These are phyloP conservation scores for Syzygium oleosum DNA, from an alignment of 345 rosid genomes.

Conservation along the genomic window DNA sequence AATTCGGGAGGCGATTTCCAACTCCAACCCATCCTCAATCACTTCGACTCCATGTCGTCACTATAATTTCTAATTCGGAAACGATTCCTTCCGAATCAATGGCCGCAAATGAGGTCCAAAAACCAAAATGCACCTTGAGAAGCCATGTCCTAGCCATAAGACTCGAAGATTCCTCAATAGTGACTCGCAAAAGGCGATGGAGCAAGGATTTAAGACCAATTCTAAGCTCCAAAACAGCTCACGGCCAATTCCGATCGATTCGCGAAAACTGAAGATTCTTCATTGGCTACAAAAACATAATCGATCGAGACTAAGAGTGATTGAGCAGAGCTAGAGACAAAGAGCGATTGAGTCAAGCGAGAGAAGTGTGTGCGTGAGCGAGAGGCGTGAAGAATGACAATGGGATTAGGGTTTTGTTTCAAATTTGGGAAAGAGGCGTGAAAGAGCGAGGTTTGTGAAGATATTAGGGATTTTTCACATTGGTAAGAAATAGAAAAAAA, in stretches of 20 bases:
- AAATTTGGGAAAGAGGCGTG: no score
- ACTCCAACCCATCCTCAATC: slow-evolving; percentile 15
- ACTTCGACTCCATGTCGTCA: not conserved
- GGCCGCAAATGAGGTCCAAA: not conserved
- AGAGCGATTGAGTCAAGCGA: no score
- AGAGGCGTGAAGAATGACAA: no score
- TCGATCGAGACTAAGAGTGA: no score
- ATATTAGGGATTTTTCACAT: no score
- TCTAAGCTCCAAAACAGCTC: slow-evolving; percentile 9
- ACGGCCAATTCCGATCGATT: not conserved
- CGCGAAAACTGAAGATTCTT: not conserved
- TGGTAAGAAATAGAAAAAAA: no score
- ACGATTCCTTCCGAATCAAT: not conserved
- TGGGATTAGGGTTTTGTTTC: no score
- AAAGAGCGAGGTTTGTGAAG: no score
- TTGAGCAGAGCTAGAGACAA: no score
- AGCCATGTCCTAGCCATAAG: not conserved
- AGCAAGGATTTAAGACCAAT: not conserved
- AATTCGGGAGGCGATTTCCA: slow-evolving; percentile 12
- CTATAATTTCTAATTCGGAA: not conserved
- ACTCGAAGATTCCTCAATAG: slow-evolving; percentile 8
- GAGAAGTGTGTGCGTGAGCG: no score
- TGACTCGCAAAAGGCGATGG: not conserved
- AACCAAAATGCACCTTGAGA: not conserved
- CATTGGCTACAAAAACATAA: no score